Conservation (phyloP, 1,284 basidiomycete genomes). For the Cutaneotrichosporon dermatis region DNA sequence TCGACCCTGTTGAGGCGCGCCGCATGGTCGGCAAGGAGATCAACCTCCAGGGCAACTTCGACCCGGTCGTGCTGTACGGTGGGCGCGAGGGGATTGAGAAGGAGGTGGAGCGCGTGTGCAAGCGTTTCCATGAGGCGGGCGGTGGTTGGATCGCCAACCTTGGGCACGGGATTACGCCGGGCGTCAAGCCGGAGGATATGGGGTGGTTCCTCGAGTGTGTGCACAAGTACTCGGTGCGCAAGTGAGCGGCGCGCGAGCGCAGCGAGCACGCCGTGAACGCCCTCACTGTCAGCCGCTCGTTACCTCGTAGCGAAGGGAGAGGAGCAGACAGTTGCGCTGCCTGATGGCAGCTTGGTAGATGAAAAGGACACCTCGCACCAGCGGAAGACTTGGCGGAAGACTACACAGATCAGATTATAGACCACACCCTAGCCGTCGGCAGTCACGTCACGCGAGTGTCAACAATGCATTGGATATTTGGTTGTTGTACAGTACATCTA, state of each 20-base stretch:
- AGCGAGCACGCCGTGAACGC: no score
- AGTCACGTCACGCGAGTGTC: not conserved
- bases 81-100: conserved; percentile 80
- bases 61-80: conserved; percentile 82
- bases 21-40: conserved; percentile 53
- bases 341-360: no score
- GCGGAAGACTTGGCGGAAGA: no score
- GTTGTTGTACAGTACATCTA: conserved; percentile 11
- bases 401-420: not conserved
- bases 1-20: conserved; percentile 68
- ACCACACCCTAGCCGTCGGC: not conserved
- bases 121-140: conserved; percentile 60
- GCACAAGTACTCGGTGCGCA: conserved; percentile 62
- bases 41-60: conserved; percentile 90
- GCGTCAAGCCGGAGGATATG: conserved; percentile 86
- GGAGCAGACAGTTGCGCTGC: no score
- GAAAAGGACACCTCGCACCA: no score
- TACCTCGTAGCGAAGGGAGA: no score
- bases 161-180: conserved; percentile 95
- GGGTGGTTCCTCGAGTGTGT: conserved; percentile 86
- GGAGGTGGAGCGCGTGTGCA: conserved; percentile 78
- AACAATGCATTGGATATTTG: conserved; percentile 9
- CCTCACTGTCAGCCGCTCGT: no score
- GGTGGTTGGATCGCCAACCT: conserved; percentile 90
- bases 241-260: not conserved